These are phyloP conservation scores for Flaveria sonorensis DNA, from an alignment of 129 eudicot species.

Conservation along the genomic window DNA sequence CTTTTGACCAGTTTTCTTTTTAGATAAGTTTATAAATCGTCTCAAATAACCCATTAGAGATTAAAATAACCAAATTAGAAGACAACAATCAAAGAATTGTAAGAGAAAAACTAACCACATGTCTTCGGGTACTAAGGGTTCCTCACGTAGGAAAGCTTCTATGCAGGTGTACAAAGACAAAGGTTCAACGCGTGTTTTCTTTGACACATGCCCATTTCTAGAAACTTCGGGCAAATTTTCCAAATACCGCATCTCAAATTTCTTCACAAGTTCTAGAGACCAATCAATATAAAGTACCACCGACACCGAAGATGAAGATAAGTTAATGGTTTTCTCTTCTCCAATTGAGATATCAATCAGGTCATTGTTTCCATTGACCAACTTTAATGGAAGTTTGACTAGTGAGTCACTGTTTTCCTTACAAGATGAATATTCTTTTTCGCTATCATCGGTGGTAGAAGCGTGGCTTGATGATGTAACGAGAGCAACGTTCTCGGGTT, in stretches of 20 bases:
- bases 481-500: slow-evolving; percentile 39
- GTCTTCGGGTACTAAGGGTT: slow-evolving; percentile 96
- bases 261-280: slow-evolving; percentile 72
- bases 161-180: slow-evolving; percentile 80
- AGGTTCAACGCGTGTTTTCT: slow-evolving; percentile 82
- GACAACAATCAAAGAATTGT: neutral
- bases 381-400: slow-evolving; percentile 64
- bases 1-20: neutral
- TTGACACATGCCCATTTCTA: slow-evolving; percentile 56
- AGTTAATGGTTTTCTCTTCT: slow-evolving; percentile 64
- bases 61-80: neutral
- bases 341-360: slow-evolving; percentile 72
- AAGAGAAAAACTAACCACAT: slow-evolving; percentile 72
- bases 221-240: slow-evolving; percentile 82
- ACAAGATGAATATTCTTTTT: slow-evolving; percentile 33
- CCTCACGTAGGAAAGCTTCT: slow-evolving; percentile 88
- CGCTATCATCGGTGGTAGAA: slow-evolving; percentile 24
- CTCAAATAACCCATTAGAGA: neutral
- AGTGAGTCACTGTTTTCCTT: slow-evolving; percentile 35
- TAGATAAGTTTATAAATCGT: neutral
- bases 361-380: slow-evolving; percentile 78
- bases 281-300: slow-evolving; percentile 77
- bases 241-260: slow-evolving; percentile 57
- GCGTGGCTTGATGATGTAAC: slow-evolving; percentile 39
- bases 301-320: slow-evolving; percentile 61